Conservation (phyloP, 192 early-diverging fungal genomes). For the Gonapodya sp. region DNA sequence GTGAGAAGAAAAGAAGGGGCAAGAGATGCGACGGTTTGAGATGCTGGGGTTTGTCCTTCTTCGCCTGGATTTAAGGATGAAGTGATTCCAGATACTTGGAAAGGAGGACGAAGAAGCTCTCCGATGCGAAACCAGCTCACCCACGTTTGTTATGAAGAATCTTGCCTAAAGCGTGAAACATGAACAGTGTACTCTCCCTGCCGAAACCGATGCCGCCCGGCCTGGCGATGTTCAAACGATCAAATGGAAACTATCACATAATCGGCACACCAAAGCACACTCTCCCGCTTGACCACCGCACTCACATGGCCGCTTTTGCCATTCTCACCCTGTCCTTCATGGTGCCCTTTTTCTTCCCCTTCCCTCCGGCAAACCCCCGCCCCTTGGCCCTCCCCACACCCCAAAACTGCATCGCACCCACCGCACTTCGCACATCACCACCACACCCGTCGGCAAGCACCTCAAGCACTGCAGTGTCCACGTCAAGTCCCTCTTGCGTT, state of each 20-base stretch:
- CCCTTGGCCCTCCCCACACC: background rate
- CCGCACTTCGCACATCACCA: background rate
- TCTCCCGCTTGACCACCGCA: no score
- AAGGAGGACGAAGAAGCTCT: constrained; percentile 4
- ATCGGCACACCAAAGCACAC: background rate
- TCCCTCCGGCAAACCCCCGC: background rate
- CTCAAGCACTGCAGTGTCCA: background rate
- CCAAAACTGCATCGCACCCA: background rate
- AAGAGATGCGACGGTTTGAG: constrained; percentile 10
- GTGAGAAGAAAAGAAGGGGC: background rate
- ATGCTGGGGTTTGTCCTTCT: background rate
- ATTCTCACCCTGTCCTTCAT: background rate
- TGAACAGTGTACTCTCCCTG: constrained; percentile 30
- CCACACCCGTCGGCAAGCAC: background rate
- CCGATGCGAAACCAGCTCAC: constrained; percentile 11
- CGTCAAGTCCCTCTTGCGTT: background rate
- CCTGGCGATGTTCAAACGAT: no score
- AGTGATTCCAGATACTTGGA: constrained; percentile 18
- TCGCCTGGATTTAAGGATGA: constrained; percentile 8
- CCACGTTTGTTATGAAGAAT: constrained; percentile 47
- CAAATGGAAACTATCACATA: background rate
- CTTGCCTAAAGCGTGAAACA: constrained; percentile 58
- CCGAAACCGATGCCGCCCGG: constrained; percentile 13
- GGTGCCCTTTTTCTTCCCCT: background rate
- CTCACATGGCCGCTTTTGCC: background rate